Evolutionary conservation across 164 flowering plant genomes (phyloP).

Genomic region (Tetracentron sinense): DNA sequence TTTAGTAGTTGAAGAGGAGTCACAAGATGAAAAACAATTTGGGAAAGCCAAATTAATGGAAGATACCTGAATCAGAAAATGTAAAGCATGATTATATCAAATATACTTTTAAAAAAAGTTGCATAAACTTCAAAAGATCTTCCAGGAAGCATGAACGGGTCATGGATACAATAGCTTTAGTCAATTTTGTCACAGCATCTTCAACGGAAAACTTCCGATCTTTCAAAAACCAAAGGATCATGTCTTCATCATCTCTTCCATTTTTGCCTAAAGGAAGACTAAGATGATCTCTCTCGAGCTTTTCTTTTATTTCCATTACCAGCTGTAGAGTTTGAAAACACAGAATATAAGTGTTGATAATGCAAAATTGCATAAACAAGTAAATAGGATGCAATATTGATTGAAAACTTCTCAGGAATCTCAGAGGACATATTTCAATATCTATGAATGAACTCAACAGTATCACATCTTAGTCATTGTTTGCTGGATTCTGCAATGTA

Average conservation of each 20-base stretch:
- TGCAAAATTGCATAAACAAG: not conserved
- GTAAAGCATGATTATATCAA: not conserved
- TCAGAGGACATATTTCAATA: not conserved
- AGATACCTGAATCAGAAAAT: not conserved
- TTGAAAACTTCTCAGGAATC: not conserved
- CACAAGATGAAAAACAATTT: not conserved
- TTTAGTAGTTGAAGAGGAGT: not conserved
- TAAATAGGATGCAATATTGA: not conserved
- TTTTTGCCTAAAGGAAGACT: slow-evolving; percentile 71
- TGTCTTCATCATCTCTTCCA: slow-evolving; percentile 93
- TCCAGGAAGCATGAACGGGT: slow-evolving; percentile 10
- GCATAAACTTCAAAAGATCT: not conserved
- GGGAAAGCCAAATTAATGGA: too few species aligned
- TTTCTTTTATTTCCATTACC: slow-evolving; percentile 76
- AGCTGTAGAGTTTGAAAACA: slow-evolving; percentile 39
- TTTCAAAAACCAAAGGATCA: slow-evolving; percentile 89
- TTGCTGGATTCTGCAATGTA: too few species aligned
- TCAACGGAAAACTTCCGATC: slow-evolving; percentile 75
- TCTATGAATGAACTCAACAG: not conserved
- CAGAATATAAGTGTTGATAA: not conserved
- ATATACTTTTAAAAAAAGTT: not conserved
- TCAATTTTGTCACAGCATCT: slow-evolving; percentile 59
- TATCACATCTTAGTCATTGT: too few species aligned
- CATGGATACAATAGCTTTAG: slow-evolving; percentile 84
- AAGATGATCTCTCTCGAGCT: slow-evolving; percentile 55